These are phyloP conservation scores for Mycena sanguinolenta DNA, from an alignment of 768 basidiomycete species.

Conservation along the genomic window DNA sequence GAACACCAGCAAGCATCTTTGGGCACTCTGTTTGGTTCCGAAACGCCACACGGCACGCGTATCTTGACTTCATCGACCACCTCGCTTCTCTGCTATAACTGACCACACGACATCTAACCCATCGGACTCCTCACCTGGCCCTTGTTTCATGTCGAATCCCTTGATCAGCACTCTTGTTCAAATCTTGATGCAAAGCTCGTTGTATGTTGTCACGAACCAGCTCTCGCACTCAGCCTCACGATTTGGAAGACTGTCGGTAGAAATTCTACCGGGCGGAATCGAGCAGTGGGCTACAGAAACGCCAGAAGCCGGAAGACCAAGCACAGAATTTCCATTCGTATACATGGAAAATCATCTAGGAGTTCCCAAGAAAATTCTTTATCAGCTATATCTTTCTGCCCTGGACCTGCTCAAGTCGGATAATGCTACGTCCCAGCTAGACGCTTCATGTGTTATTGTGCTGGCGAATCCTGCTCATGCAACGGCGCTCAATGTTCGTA, in stretches of 20 bases:
- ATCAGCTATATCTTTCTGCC: constrained; percentile 64
- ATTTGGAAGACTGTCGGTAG: constrained; percentile 57
- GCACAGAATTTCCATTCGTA: constrained; percentile 63
- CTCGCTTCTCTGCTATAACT: no score
- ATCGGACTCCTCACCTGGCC: neutral
- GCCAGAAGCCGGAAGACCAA: constrained; percentile 40
- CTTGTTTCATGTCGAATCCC: neutral
- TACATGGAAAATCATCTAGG: constrained; percentile 73
- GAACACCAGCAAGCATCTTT: constrained; percentile 18
- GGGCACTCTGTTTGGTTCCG: neutral
- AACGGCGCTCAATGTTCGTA: constrained; percentile 74
- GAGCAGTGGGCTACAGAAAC: constrained; percentile 55
- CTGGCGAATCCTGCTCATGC: constrained; percentile 79
- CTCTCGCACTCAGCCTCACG: neutral
- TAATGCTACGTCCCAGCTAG: constrained; percentile 37
- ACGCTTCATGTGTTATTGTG: constrained; percentile 64
- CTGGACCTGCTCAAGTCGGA: constrained; percentile 48
- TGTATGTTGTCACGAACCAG: constrained; percentile 2
- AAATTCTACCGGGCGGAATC: constrained; percentile 72
- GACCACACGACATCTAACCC: no score
- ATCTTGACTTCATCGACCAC: no score
- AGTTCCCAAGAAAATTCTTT: constrained; percentile 70
- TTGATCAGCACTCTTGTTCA: constrained; percentile 15
- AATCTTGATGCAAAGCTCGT: constrained; percentile 16
- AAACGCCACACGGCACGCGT: no score